phyloP scores from a whole-genome alignment of 202 grass and related monocot genomes.

The Setaria viridis region DNA sequence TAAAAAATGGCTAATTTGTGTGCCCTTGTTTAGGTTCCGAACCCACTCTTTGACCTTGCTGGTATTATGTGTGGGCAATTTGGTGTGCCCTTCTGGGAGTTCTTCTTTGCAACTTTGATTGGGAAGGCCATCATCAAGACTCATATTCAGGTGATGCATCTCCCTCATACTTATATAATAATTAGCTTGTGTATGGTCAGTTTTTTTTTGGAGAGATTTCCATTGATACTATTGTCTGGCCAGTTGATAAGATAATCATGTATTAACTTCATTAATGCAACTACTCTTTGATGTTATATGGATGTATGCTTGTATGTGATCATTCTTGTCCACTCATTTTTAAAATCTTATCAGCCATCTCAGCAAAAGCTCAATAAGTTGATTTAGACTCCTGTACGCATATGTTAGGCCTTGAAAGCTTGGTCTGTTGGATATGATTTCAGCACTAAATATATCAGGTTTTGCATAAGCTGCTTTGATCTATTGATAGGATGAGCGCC shows the following conservation, averaged over 20 bases:
- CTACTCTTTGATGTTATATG: neutral
- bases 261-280: conserved; percentile 26
- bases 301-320: neutral
- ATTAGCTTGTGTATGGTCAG: neutral
- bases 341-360: neutral
- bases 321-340: conserved; percentile 11
- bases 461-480: neutral
- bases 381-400: neutral
- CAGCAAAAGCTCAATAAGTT: neutral
- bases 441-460: neutral
- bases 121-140: conserved; percentile 98
- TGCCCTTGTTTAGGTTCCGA: conserved; percentile 68
- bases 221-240: neutral
- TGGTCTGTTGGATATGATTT: neutral
- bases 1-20: conserved; percentile 23
- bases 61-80: conserved; percentile 99
- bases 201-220: conserved; percentile 21
- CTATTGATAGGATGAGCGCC: neutral
- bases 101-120: conserved; percentile 91
- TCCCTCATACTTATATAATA: neutral
- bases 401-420: neutral
- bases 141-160: conserved; percentile 87
- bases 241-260: conserved; percentile 11
- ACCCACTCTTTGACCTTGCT: conserved; percentile 95
- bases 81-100: conserved; percentile 95